These are phyloP conservation scores for Biscogniauxia marginata DNA, from an alignment of 2,329 filamentous ascomycete genomes.

Conservation along the genomic window DNA sequence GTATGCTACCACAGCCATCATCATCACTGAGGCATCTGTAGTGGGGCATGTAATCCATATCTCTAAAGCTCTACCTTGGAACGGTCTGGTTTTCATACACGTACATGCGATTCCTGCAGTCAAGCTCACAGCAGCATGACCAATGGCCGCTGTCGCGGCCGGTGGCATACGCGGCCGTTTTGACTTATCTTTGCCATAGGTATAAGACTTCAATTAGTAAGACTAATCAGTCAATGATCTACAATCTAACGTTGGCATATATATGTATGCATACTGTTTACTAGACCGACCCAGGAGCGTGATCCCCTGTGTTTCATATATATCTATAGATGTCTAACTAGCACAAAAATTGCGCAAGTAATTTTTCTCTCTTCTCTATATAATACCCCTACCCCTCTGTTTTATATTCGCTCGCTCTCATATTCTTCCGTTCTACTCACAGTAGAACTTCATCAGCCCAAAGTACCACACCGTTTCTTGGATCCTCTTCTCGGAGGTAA, in stretches of 20 bases:
- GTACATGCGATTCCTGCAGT: background rate
- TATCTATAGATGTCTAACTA: too few relatives aligned
- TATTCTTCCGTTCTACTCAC: too few relatives aligned
- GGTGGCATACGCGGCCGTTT: constrained; percentile 23
- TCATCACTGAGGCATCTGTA: constrained; percentile 20
- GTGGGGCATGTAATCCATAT: constrained; percentile 11
- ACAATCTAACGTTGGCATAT: constrained; percentile 33
- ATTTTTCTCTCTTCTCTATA: background rate
- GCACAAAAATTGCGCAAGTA: too few relatives aligned
- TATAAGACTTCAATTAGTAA: constrained; percentile 1
- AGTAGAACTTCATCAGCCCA: too few relatives aligned
- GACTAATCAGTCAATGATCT: constrained; percentile 10
- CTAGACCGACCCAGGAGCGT: background rate
- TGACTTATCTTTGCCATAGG: constrained; percentile 4
- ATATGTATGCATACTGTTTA: background rate
- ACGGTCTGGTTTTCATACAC: background rate
- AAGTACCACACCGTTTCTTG: too few relatives aligned
- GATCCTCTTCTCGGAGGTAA: too few relatives aligned
- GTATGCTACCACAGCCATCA: too few relatives aligned
- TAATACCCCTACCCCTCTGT: too few relatives aligned
- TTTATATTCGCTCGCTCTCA: too few relatives aligned
- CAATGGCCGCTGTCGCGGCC: constrained; percentile 26
- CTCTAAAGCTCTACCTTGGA: constrained; percentile 2
- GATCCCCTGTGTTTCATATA: background rate
- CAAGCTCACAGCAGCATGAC: constrained; percentile 10